Evolutionary conservation across 2,329 filamentous ascomycete species (phyloP).

Genomic region (Epichloe gansuensis): DNA sequence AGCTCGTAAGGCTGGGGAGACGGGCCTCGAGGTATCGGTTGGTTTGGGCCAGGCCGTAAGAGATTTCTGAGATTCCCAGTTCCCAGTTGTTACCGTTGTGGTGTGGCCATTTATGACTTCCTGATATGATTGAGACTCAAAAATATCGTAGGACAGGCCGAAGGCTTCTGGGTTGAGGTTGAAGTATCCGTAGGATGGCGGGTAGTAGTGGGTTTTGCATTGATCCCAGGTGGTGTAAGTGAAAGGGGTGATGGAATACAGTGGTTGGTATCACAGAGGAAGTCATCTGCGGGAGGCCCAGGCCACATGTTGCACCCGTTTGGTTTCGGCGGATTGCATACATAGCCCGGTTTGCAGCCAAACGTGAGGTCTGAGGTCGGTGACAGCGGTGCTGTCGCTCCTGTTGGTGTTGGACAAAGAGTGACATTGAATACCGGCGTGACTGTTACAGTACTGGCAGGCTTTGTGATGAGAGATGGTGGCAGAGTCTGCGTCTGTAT

Average conservation of each 20-base stretch:
- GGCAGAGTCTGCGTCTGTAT: conserved; percentile 18
- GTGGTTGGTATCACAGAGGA: conserved; percentile 31
- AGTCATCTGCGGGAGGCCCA: conserved; percentile 32
- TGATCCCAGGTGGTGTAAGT: conserved; percentile 28
- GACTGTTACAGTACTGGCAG: conserved; percentile 17
- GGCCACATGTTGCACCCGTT: conserved; percentile 39
- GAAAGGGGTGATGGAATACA: conserved; percentile 32
- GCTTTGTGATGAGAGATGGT: conserved; percentile 16
- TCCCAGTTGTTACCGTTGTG: conserved; percentile 39
- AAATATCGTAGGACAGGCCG: conserved; percentile 51
- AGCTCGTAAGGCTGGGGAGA: neutral
- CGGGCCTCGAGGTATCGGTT: neutral
- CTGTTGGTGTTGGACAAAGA: conserved; percentile 34
- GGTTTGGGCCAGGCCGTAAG: conserved; percentile 22
- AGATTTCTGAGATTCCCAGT: conserved; percentile 40
- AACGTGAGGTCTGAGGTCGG: conserved; percentile 33
- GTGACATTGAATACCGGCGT: conserved; percentile 20
- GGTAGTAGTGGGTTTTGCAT: conserved; percentile 37
- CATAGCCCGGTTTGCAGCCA: conserved; percentile 40
- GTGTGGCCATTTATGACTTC: conserved; percentile 23
- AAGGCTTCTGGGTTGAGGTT: conserved; percentile 50
- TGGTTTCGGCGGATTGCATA: conserved; percentile 41
- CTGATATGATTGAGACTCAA: conserved; percentile 31
- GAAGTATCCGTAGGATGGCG: conserved; percentile 43
- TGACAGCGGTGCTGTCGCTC: conserved; percentile 19